Evolutionary conservation across 1,284 basidiomycete genomes (phyloP), one percentile per base, ranked within the genome.

Genomic region (Marasmius sp.): DNA sequence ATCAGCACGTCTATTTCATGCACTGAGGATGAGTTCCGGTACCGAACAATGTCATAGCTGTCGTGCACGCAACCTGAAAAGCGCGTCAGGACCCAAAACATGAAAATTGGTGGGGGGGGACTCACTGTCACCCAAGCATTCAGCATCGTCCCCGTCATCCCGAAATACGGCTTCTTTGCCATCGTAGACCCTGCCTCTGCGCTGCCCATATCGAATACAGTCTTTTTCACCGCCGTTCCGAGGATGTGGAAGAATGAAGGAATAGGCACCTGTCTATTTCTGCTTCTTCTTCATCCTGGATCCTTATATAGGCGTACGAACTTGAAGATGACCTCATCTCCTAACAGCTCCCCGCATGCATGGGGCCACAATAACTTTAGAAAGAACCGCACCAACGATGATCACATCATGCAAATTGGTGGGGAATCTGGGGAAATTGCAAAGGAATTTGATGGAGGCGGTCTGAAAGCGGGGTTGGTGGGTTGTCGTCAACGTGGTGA

Each of bases 31-130:
- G 18, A 52, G 61, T 69, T 56, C 49, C 45, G 12, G 11, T 37
- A 78, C 77, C 78, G 61, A 79, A 79, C 1, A 79, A 68, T 6
- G 77, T 77, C 80, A 81, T 81, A 8, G 79, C 79, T 12, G 79
- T 79, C 8, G 77, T 80, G 61, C 79, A 81, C 11, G 79, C 79
- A 16, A 82, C 77, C 12, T 79, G 34, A 1, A 27, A 56, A 49
- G 12, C 1, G 18, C 10, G n/a, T 27, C 43, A 8, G 36, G 14
- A 38, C 22, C 9, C 14, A 20, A 33, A 43, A 59, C n/a, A 6
- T 14, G 20, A 18, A 36, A 22, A 2, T 37, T 4, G 27, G 59
- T n/a, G 10, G 12, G 43, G 18, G 9, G 33, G 53, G 14, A 55
- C 57, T n/a, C 34, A 64, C 62, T 36, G 62, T 78, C 1, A 81